These are phyloP conservation scores for Backusella liffmaniae DNA, from an alignment of 192 early-diverging fungal genomes.

Conservation along the genomic window DNA sequence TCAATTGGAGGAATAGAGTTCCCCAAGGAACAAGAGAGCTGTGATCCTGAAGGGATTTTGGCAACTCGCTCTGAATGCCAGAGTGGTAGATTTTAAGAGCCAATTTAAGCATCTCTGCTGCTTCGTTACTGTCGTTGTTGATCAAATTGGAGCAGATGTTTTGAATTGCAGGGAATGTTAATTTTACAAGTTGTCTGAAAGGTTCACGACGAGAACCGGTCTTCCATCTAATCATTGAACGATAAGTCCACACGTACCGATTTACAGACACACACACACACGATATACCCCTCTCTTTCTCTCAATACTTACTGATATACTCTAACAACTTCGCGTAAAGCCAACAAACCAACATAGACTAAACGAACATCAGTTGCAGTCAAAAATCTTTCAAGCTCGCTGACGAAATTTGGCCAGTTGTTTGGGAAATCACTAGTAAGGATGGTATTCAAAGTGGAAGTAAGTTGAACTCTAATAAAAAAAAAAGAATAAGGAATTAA, in stretches of 20 bases:
- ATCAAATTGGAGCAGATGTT: slow-evolving; percentile 70
- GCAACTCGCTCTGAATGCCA: slow-evolving; percentile 67
- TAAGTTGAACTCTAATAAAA: slow-evolving; percentile 62
- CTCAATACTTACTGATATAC: slow-evolving; percentile 62
- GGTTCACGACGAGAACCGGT: slow-evolving; percentile 59
- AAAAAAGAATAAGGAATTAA: not conserved
- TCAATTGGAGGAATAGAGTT: slow-evolving; percentile 78
- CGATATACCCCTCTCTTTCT: too few relatives aligned
- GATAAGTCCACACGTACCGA: not conserved
- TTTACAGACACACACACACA: not conserved
- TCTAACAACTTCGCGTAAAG: slow-evolving; percentile 78
- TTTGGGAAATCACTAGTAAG: slow-evolving; percentile 76
- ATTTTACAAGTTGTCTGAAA: slow-evolving; percentile 67
- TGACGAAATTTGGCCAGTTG: slow-evolving; percentile 79
- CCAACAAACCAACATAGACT: slow-evolving; percentile 77
- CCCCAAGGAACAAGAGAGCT: slow-evolving; percentile 84
- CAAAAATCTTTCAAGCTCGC: slow-evolving; percentile 61
- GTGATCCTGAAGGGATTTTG: slow-evolving; percentile 61
- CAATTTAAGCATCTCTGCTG: slow-evolving; percentile 82
- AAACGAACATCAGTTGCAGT: slow-evolving; percentile 61
- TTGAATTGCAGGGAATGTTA: slow-evolving; percentile 77
- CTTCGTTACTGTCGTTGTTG: slow-evolving; percentile 63
- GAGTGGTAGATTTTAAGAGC: slow-evolving; percentile 81
- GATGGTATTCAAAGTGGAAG: slow-evolving; percentile 73
- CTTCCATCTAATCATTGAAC: slow-evolving; percentile 55